Evolutionary conservation across 2,329 filamentous ascomycete species (phyloP).

Genomic region (Bipolaris bicolor): DNA sequence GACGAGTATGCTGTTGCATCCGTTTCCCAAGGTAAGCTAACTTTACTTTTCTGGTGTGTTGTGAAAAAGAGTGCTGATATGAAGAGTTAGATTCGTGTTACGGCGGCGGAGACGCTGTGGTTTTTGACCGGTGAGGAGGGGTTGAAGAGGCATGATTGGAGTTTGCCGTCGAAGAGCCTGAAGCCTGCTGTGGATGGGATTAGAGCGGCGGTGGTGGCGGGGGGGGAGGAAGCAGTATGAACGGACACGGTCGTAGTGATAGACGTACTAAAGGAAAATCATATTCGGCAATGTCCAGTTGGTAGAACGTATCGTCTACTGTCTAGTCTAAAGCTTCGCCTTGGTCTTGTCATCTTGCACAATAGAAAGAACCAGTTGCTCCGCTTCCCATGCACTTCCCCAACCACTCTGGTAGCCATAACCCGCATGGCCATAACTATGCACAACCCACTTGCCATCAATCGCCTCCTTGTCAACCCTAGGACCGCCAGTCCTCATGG

Average conservation of each 20-base stretch:
- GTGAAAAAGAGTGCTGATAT: constrained; percentile 6
- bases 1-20: constrained; percentile 75
- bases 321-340: constrained; percentile 13
- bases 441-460: constrained; percentile 69
- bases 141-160: constrained; percentile 39
- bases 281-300: too few relatives aligned
- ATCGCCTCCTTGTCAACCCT: constrained; percentile 76
- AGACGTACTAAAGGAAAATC: neutral
- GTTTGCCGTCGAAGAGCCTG: constrained; percentile 40
- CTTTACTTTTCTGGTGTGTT: neutral
- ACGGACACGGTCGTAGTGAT: too few relatives aligned
- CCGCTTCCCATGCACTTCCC: constrained; percentile 52
- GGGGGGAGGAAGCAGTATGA: neutral
- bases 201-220: constrained; percentile 12
- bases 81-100: constrained; percentile 36
- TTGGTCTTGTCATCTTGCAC: constrained; percentile 19
- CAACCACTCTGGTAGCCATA: constrained; percentile 69
- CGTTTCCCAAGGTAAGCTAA: constrained; percentile 72
- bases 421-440: constrained; percentile 80
- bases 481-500: constrained; percentile 74
- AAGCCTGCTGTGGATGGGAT: constrained; percentile 38
- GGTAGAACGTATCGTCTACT: too few relatives aligned
- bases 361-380: constrained; percentile 45
- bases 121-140: constrained; percentile 44
- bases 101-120: constrained; percentile 52